Evolutionary conservation across 352 stramenopile genomes (phyloP), one percentile per base, ranked within the genome.

Genomic region (Plasmopara muralis): DNA sequence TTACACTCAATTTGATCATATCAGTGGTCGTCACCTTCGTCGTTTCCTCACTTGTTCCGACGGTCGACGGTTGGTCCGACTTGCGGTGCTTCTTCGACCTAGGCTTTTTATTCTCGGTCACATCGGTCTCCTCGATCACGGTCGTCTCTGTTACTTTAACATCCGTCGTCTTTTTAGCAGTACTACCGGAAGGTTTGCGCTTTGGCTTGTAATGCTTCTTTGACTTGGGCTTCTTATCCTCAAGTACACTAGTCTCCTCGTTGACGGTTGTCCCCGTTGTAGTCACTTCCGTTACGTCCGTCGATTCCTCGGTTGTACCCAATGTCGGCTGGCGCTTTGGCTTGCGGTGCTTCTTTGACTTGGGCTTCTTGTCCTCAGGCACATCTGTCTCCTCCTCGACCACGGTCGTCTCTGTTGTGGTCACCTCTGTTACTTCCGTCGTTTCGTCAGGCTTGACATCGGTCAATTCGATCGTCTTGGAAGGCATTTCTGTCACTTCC

Each of bases 21-120:
- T 25, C 20, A 25, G 20, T 60, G 20, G 33, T 35, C 42, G 41
- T 47, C 39, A 43, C 57, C 55, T 62, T 47, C 38, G 55, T 57
- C 48, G 48, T 57, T 14, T 45, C 39, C 35, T 18, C 16, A 28
- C 38, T 53, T 29, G 52, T 46, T 41, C 16, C 30, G 2, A 13
- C 34, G 9, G 46, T 44, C 46, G 46, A 25, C 33, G 42, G 31
- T 15, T 3, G 20, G 1, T 25, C 3, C 3, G 20, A 25, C 20
- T 25, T 25, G 20, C 20, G 20, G 20, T 25, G 20, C 20, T 25
- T 25, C 20, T 25, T 25, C 20, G 20, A 25, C 20, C 20, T 25
- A 25, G 1, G 20, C 20, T 25, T 25, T 25, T 3, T 25, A 25
- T 25, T 25, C 20, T 25, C 20, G 1, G 20, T 25, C 20, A 25